Evolutionary conservation across 2,329 filamentous ascomycete species (phyloP), one percentile per base, ranked within the genome.

Genomic region (Cladophialophora psammophila): DNA sequence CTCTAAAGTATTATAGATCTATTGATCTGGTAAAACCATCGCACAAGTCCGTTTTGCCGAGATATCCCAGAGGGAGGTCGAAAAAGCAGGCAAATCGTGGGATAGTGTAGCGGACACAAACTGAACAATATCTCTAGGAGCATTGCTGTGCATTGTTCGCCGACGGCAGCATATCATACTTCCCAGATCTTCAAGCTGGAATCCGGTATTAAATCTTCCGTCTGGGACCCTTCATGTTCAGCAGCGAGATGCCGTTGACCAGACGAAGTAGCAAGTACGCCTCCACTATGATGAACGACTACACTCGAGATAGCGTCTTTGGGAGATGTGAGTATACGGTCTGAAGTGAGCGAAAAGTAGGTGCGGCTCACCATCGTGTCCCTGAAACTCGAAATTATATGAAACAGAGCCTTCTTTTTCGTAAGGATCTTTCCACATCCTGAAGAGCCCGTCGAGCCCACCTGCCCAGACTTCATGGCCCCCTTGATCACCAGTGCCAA

Each of bases 381-480:
- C 75, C 40, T 80, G 74, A 70, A 79, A 79, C 66, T 80, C 78
- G 71, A 76, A 80, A 67, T 80, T 78, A 1, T 84, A 80, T 20
- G 76, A 70, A 40, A 82, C 74, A 3, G 76, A 75, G 9, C 81
- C 84, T 63, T 78, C 78, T 20, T 71, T 72, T 45, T 74, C 71
- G n/a, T 80, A 76, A 0, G 83, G 79, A 65, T 83, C 78, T 50
- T 75, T 78, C 85, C 85, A 87, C 62, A 81, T 77, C 65, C 84
- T 78, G 63, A 86, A 78, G 18, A 71, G 72, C 0, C 88, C 87
- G 78, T 90, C 87, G 0, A 76, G 81, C 0, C 86, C 87, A 9
- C 88, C 88, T 54, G 80, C 82, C 86, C 86, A 89, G 20, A 90
- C 76, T 72, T 88, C 85, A 71, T 84, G 80, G 8, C 79, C 77